Percentiles rank a stretch among this genome's conserved stretches.
Evolutionary conservation across 2,329 filamentous ascomycete genomes (phyloP).

Genomic region (Pyricularia sp.): DNA sequence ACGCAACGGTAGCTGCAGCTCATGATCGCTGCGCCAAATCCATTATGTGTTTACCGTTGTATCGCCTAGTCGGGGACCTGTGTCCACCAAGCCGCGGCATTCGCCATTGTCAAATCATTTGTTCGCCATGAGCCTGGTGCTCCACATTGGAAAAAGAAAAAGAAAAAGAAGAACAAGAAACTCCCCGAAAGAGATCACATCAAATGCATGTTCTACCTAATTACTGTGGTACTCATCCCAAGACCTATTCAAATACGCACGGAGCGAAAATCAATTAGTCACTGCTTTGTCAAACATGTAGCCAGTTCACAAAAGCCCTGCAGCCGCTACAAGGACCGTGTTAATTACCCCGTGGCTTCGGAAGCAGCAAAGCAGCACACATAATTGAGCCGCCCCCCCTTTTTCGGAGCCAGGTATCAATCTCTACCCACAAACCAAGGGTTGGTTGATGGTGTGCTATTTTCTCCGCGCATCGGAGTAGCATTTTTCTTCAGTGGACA

Average conservation of each 20-base stretch:
- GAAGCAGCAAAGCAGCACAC: neutral
- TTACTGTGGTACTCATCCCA: neutral
- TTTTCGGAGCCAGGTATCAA: neutral
- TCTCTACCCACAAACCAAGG: neutral
- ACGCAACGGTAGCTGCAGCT: neutral
- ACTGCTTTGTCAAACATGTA: neutral
- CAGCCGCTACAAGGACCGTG: neutral
- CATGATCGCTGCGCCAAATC: neutral
- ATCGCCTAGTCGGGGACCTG: neutral
- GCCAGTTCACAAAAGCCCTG: neutral
- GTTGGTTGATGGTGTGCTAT: neutral
- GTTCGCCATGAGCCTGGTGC: neutral
- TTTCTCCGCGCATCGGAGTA: neutral
- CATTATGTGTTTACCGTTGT: neutral
- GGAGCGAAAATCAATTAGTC: neutral
- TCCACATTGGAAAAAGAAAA: neutral
- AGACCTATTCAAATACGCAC: neutral
- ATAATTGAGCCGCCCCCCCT: neutral
- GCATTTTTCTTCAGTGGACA: neutral
- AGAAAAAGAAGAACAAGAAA: neutral
- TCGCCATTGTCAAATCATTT: neutral
- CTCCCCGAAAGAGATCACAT: neutral
- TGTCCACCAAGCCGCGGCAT: neutral
- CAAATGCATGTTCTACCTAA: neutral
- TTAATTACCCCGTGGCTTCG: neutral